Evolutionary conservation across 169 alveolate genomes (phyloP), one percentile per base, ranked within the genome.

Genomic region (Theileria orientalis): DNA sequence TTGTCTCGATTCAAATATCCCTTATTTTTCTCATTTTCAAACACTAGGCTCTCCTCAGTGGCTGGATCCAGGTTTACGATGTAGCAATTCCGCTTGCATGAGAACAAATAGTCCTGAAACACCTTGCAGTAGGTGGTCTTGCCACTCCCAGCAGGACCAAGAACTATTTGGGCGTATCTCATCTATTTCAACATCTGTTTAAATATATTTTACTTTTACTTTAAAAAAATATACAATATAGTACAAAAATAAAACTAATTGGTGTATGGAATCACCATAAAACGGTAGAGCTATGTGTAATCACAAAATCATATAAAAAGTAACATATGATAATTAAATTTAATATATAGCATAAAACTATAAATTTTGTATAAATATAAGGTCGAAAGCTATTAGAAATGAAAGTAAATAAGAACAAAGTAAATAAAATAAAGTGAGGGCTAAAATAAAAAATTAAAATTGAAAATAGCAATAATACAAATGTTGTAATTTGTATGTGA

Each of bases 91-190:
- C 98, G 74, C 30, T 94, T 92, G 49, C 91, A 84, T 57, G 91
- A 75, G 66, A 86, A 91, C 61, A 95, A 95, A 74, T 94, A 95
- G 61, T 95, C 97, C 87, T 96, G 95, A 60, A 96, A 85, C 52
- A 90, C 87, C 47, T 94, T 90, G 83, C 99, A 96, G 86, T 96
- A 95, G 21, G 98, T 96, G 37, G 99, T 94, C 94, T 96, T 94
- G 52, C 99, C 99, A 76, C 98, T 93, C 11, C 99, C 99, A 23
- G 99, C 99, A 23, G 99, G 99, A 9, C 99, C 99, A 66, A 97
- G 94, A 29, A 96, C 97, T 61, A 97, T 85, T 82, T 96, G 97
- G 27, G 98, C 99, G 71, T 87, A 94, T 40, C 92, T 83, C 94
- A 92, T 92, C n/a, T 32, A 60, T 60, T 59, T 13, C 30, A 32